Evolutionary conservation across 2,329 filamentous ascomycete genomes (phyloP), one percentile per base, ranked within the genome.

Genomic region (Hymenoscyphus repandus): DNA sequence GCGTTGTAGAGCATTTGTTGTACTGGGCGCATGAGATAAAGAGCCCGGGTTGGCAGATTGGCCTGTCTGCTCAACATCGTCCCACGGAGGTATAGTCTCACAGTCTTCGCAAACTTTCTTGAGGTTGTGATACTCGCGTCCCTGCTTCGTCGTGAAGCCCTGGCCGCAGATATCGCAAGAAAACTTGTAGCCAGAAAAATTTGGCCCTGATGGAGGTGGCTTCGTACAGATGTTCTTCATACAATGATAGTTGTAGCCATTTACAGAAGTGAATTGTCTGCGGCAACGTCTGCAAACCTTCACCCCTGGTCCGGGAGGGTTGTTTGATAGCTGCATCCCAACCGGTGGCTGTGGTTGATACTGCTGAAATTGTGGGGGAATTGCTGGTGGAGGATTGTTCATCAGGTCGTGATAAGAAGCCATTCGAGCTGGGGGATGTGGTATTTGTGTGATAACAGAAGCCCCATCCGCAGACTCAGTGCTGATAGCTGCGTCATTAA

Each of bases 131-230:
- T 64, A 64, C 17, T 58, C 54, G 12, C 52, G 33, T 6, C 59
- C 59, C 18, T 58, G 56, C 30, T 58, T 60, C 13, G 52, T 55
- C 22, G 56, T 60, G 41, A 62, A 62, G n/a, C 52, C 51, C 36
- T 58, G 52, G 10, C 39, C 32, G 38, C 59, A 62, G 31, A 54
- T 55, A 2, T 15, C 11, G 22, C 59, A 62, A 11, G 31, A 32
- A 39, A 42, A 58, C 31, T 58, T 62, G 39, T 47, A 57, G 6
- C 52, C 53, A 20, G 49, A 50, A 7, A 27, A 27, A 7, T 27
- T 27, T 27, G 22, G 22, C 22, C 22, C 22, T 15, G 37, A 9
- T 10, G 51, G 56, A 7, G 48, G 45, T 9, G 27, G 46, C 34
- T 58, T 59, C 3, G 43, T 27, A 20, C 58, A 60, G 2, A 51